phyloP scores from a whole-genome alignment of 345 rosid species.

The Rhizophora mangle region DNA sequence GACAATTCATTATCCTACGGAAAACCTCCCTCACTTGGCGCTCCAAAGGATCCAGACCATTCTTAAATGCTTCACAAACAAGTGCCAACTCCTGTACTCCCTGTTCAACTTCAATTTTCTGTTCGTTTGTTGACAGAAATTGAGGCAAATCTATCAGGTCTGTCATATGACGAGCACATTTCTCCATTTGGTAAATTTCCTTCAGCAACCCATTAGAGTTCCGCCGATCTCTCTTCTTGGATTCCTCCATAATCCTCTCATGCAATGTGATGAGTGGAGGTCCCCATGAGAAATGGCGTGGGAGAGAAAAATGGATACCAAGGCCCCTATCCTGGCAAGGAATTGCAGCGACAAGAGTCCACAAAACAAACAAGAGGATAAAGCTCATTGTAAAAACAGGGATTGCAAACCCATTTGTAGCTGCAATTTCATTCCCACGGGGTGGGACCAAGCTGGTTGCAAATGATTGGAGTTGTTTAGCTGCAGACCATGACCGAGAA shows the following conservation, averaged over 20 bases:
- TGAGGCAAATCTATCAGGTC: constrained; percentile 34
- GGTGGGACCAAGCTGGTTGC: constrained; percentile 30
- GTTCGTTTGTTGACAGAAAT: constrained; percentile 30
- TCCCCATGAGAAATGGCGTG: constrained; percentile 31
- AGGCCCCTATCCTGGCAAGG: constrained; percentile 47
- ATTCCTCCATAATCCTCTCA: constrained; percentile 37
- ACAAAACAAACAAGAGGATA: constrained; percentile 32
- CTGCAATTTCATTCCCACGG: constrained; percentile 28
- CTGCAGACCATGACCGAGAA: constrained; percentile 44
- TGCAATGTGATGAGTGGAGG: constrained; percentile 21
- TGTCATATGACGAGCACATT: constrained; percentile 21
- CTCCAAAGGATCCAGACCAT: constrained; percentile 39
- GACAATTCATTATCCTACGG: constrained; percentile 31
- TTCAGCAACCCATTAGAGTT: constrained; percentile 31
- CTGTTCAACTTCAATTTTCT: constrained; percentile 23
- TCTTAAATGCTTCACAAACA: constrained; percentile 29
- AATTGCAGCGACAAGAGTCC: constrained; percentile 45
- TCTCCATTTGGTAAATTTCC: constrained; percentile 37
- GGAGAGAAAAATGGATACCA: constrained; percentile 28
- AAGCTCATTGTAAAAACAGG: constrained; percentile 33
- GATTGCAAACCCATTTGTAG: constrained; percentile 36
- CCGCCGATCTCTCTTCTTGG: constrained; percentile 31
- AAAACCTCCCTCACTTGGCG: constrained; percentile 37
- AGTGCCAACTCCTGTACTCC: constrained; percentile 24
- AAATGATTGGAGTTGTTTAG: constrained; percentile 39